Percentiles rank a stretch among this genome's conserved stretches.
These are phyloP conservation scores for Bipolaris victoriae DNA, from an alignment of 2,329 filamentous ascomycete species.

Conservation along the genomic window DNA sequence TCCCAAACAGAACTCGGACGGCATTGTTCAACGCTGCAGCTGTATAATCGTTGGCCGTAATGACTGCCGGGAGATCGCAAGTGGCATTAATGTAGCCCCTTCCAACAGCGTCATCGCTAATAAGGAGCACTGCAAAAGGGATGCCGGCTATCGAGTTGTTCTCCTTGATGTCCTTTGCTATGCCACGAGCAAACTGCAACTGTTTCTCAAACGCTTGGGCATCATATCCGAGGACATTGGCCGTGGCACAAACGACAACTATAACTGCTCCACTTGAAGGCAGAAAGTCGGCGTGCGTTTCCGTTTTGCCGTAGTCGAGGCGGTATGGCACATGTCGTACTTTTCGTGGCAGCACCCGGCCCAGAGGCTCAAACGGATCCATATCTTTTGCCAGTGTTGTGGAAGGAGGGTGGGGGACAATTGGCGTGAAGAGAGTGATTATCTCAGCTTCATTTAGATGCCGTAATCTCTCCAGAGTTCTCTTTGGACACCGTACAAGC, in stretches of 20 bases:
- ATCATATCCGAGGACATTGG: constrained; percentile 34
- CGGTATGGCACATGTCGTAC: constrained; percentile 77
- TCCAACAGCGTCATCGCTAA: constrained; percentile 24
- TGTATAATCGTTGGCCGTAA: constrained; percentile 39
- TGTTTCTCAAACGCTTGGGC: constrained; percentile 39
- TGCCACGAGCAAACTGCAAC: constrained; percentile 35
- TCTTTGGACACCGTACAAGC: constrained; percentile 35
- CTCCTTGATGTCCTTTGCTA: constrained; percentile 25
- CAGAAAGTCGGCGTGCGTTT: constrained; percentile 68
- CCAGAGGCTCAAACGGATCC: constrained; percentile 77
- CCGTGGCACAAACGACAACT: constrained; percentile 58
- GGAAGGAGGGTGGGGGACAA: constrained; percentile 57
- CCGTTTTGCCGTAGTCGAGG: constrained; percentile 66
- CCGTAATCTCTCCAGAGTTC: constrained; percentile 36
- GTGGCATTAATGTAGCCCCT: constrained; percentile 30
- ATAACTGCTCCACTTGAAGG: constrained; percentile 65
- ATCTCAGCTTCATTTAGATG: constrained; percentile 47
- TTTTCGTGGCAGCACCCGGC: constrained; percentile 64
- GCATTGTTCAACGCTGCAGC: constrained; percentile 34
- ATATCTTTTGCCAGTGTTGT: constrained; percentile 49
- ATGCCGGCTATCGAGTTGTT: constrained; percentile 23
- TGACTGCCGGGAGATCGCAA: constrained; percentile 35
- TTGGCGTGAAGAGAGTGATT: constrained; percentile 57
- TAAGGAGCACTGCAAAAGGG: constrained; percentile 37
- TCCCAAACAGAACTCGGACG: constrained; percentile 37